phyloP scores from a whole-genome alignment of 2,329 filamentous ascomycete genomes.

The Xylaria digitata region DNA sequence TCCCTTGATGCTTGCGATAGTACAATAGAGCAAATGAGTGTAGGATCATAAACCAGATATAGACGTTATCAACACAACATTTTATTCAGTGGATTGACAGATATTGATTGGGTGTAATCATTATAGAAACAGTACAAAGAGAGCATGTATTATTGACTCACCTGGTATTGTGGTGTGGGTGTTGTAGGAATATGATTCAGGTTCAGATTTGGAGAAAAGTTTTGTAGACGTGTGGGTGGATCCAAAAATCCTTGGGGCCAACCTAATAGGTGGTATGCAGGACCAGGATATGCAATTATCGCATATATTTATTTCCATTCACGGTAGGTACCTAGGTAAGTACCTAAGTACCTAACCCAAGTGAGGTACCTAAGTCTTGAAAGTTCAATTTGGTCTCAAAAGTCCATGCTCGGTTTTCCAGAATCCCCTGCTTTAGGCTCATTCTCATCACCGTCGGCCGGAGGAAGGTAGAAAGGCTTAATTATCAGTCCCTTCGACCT shows the following conservation, averaged over 20 bases:
- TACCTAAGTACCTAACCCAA: no score
- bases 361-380: no score
- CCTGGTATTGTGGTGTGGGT: conserved; percentile 39
- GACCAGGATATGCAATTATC: conserved; percentile 12
- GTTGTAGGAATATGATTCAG: conserved; percentile 32
- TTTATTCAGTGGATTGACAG: conserved; percentile 86
- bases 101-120: conserved; percentile 75
- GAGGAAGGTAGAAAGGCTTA: conserved; percentile 88
- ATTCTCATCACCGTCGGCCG: conserved; percentile 76
- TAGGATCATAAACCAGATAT: conserved; percentile 57
- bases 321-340: not conserved
- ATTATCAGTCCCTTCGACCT: conserved; percentile 83
- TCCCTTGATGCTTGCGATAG: conserved; percentile 30
- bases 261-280: conserved; percentile 23
- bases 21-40: conserved; percentile 46
- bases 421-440: conserved; percentile 61
- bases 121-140: conserved; percentile 48
- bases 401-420: conserved; percentile 78
- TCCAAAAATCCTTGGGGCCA: not conserved
- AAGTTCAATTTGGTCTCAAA: conserved; percentile 59
- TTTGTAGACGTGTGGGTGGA: conserved; percentile 33
- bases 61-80: conserved; percentile 61
- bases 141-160: conserved; percentile 41
- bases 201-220: conserved; percentile 38
- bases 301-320: not conserved